A percentile compares a stretch with the other conserved stretches of the same genome.
Conservation (phyloP, 768 basidiomycete genomes). For the Podaxis sp. region DNA sequence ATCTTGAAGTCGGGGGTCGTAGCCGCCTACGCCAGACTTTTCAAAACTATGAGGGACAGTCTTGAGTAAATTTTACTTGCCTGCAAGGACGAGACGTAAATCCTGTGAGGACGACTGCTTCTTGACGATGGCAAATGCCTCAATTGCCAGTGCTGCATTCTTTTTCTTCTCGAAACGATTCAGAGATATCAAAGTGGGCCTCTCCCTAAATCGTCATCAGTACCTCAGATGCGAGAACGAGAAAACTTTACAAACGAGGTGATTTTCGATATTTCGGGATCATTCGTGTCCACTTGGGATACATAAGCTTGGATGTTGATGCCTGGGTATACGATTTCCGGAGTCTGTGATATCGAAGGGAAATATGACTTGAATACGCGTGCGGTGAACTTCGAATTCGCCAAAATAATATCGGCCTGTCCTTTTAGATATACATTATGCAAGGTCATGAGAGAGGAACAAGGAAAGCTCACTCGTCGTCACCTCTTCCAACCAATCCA, state of each 20-base stretch:
- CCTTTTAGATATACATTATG: conserved; percentile 40
- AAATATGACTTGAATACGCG: conserved; percentile 77
- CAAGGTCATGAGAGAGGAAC: background rate
- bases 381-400: conserved; percentile 91
- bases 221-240: background rate
- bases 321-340: conserved; percentile 91
- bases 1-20: conserved; percentile 84
- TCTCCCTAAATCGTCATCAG: conserved; percentile 35
- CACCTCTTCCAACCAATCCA: conserved; percentile 87
- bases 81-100: conserved; percentile 77
- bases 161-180: conserved; percentile 98
- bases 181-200: conserved; percentile 79
- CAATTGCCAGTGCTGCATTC: conserved; percentile 78
- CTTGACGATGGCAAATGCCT: conserved; percentile 65
- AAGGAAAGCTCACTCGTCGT: conserved; percentile 69
- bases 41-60: background rate
- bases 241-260: conserved; percentile 50
- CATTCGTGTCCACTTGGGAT: conserved; percentile 34
- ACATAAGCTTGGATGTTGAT: conserved; percentile 82
- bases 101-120: conserved; percentile 25
- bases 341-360: conserved; percentile 56
- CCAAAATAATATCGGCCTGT: conserved; percentile 87
- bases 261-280: conserved; percentile 53
- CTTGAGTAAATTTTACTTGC: conserved; percentile 32
- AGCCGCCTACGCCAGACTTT: conserved; percentile 60